These are phyloP conservation scores for Spiraea crenata DNA, from an alignment of 331 rosid species.

Conservation along the genomic window DNA sequence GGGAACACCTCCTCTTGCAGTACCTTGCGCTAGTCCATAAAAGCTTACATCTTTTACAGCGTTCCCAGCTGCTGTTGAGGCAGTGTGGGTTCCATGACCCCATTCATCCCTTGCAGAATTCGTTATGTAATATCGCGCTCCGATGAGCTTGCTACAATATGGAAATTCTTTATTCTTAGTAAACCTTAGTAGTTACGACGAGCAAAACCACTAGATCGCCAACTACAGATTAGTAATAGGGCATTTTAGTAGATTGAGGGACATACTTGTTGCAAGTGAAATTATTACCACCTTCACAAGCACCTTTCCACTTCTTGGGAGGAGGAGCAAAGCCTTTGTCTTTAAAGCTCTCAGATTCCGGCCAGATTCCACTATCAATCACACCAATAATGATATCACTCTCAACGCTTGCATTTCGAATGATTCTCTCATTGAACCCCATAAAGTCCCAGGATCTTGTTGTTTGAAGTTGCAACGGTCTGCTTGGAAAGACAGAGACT, in stretches of 20 bases:
- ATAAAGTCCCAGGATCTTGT: conserved; percentile 28
- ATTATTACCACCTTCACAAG: conserved; percentile 29
- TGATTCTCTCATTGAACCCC: not conserved
- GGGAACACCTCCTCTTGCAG: conserved; percentile 55
- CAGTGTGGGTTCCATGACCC: conserved; percentile 45
- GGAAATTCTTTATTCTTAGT: too few species aligned
- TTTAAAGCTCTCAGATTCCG: conserved; percentile 11
- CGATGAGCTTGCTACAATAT: conserved; percentile 28
- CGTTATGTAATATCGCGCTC: conserved; percentile 30
- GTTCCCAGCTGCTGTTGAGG: conserved; percentile 23
- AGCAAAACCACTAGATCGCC: too few species aligned
- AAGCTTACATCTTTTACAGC: conserved; percentile 16
- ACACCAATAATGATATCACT: conserved; percentile 14
- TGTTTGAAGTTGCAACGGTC: conserved; percentile 4
- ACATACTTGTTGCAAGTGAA: conserved; percentile 35
- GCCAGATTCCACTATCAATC: conserved; percentile 19
- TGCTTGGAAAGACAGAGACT: conserved; percentile 17
- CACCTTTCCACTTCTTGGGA: conserved; percentile 20
- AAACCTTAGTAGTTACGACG: too few species aligned
- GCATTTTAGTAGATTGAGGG: not conserved
- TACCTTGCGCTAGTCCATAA: conserved; percentile 7
- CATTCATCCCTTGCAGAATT: conserved; percentile 20
- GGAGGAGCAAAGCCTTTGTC: conserved; percentile 17
- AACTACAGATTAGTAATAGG: too few species aligned
- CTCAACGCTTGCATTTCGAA: not conserved